These are phyloP conservation scores for Penicillium verhagenii DNA, from an alignment of 495 filamentous ascomycete species.

Conservation along the genomic window DNA sequence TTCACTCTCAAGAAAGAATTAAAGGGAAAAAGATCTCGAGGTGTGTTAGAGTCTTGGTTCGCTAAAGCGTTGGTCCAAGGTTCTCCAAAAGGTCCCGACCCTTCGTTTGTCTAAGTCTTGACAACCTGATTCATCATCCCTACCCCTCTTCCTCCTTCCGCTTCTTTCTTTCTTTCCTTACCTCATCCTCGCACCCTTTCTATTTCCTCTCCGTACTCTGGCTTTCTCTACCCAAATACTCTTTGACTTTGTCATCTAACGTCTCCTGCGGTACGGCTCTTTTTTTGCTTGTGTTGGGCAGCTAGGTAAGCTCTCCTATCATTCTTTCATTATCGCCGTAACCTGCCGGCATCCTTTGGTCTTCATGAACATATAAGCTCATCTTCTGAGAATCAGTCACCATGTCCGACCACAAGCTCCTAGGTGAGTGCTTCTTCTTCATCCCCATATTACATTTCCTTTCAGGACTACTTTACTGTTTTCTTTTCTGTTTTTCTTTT, in stretches of 20 bases:
- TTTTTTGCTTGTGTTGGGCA: background rate
- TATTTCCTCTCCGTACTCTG: background rate
- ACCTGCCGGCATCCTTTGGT: background rate
- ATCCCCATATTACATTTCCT: background rate
- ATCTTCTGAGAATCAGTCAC: background rate
- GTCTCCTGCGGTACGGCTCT: background rate
- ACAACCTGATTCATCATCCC: constrained; percentile 28
- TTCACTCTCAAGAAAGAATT: background rate
- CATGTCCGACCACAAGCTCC: background rate
- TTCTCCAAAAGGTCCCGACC: background rate
- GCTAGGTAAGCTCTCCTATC: background rate
- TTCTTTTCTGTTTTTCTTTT: background rate
- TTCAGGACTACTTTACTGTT: too few species aligned
- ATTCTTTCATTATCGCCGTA: background rate
- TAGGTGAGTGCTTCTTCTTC: background rate
- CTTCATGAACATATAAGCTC: background rate
- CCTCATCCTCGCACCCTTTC: constrained; percentile 12
- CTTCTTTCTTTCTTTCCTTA: constrained; percentile 11
- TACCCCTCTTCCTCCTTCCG: constrained; percentile 27
- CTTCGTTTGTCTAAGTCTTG: constrained; percentile 12
- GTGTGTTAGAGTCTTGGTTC: background rate
- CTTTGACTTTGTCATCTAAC: background rate
- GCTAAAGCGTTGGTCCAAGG: constrained; percentile 4
- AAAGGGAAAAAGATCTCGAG: background rate
- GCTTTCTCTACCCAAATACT: background rate